Evolutionary conservation across 306 rosid genomes (phyloP).

Genomic region (Castanea mollissima): DNA sequence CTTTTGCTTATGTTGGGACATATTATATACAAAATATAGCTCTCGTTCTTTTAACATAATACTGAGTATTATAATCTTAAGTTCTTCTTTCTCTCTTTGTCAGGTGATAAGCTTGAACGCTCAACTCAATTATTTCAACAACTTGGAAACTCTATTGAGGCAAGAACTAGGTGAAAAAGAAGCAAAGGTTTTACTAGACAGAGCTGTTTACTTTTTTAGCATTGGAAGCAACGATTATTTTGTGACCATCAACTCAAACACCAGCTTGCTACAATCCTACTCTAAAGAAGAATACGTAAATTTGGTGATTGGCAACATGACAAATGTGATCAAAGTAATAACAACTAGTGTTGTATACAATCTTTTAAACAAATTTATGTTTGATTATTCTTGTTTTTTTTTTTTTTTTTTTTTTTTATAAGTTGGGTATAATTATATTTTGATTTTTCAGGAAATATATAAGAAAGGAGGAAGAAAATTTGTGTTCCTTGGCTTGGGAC

Average conservation of each 20-base stretch:
- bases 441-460: not conserved
- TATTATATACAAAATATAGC: no score
- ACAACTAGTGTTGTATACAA: not conserved
- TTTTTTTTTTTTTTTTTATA: not conserved
- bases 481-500: slow-evolving; percentile 15
- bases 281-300: not conserved
- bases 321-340: not conserved
- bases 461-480: not conserved
- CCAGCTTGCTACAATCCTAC: not conserved
- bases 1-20: no score
- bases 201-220: not conserved
- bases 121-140: no score
- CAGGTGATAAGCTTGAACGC: no score
- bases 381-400: no score
- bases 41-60: not conserved
- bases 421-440: no score
- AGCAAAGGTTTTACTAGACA: no score
- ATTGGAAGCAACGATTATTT: not conserved
- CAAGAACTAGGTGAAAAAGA: no score
- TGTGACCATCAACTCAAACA: not conserved
- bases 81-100: not conserved
- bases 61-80: not conserved
- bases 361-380: no score
- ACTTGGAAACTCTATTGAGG: no score
- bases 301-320: not conserved